Base-by-base conservation (phyloP, 805 yeast species). In the Monosporozyma aquatica region DNA sequence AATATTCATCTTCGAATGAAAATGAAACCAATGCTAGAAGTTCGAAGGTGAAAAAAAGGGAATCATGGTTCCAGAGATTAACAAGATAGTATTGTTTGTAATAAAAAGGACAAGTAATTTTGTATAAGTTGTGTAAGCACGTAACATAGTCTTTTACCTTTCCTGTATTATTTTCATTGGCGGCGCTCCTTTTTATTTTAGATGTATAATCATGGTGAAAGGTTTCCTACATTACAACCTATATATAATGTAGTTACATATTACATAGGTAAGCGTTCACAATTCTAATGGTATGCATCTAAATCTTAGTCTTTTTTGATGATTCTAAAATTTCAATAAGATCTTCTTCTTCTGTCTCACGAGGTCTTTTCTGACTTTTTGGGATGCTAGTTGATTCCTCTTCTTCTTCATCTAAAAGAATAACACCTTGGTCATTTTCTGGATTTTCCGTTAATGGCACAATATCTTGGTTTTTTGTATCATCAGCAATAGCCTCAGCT, bases 11-110 rank as follows among this genome's bases (percentile, higher is more conserved):
- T 6, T 35, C 38, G 6, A 36, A 38, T 28, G 42, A 33, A 22
- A 32, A 32, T 10, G 35, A 32, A 17, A 17, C 17, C 13, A 32
- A 32, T 18, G 14, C 23, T 3, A 42, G 51, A 36, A 30, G 40
- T 45, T 40, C 49, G 40, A 56, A 60, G 41, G 52, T 61, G 43
- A 51, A 49, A 27, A 66, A 62, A 36, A 58, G 65, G 39, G 67
- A 59, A 21, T 61, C 67, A 6, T 74, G 78, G 78, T 68, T 72
- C 46, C 69, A 61, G 43, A 64, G 69, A 48, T 47, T 71, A 37
- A 65, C 71, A 5, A 53, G 68, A 43, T 56, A 57, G n/a, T n/a
- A n/a, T n/a, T n/a, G n/a, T n/a, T n/a, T n/a, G n/a, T n/a, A n/a
- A n/a, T n/a, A n/a, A n/a, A n/a, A n/a, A n/a, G n/a, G n/a, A n/a